Base-by-base conservation (phyloP, 768 basidiomycete species). In the Termitomyces sp. region DNA sequence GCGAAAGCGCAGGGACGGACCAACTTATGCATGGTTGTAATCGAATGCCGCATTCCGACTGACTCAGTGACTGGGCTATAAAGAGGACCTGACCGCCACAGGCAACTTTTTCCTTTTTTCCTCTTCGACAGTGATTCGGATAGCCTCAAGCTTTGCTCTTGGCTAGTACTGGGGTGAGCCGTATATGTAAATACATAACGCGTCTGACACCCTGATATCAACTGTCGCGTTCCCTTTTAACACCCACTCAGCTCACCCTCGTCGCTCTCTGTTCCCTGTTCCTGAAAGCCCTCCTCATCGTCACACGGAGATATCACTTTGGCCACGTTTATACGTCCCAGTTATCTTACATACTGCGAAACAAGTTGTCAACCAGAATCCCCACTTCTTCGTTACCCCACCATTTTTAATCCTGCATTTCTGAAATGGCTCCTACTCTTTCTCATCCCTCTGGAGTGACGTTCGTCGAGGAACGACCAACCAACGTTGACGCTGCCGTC, bases 401-500 rank as follows among this genome's bases (percentile, higher is more conserved):
- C 47, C 52, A 54, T n/a, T n/a, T n/a, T n/a, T n/a, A n/a, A 47
- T 54, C 46, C 56, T 53, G 32, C 41, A 53, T 23, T 43, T 27
- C 5, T 41, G 7, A 23, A 33, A 64, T 91, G 89, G 80, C 87
- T 4, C 89, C 89, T 48, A 64, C 79, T 29, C 68, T 88, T 49
- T 76, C 70, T 57, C 88, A 88, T 62, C 89, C 88, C 0, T 58
- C 86, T 6, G 78, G 79, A 52, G 80, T 87, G 48, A 76, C 74
- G 56, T 89, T 90, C 62, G 65, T 86, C 59, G 88, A 89, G 59
- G 88, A 91, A 53, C 72, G 71, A 25, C 64, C 77, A 5, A 78
- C 80, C 52, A 74, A 89, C 61, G 76, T 77, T 49, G 92, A 95
- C 51, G 84, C 92, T 9, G 79, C 84, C 22, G 81, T 83, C 9